Evolutionary conservation across 208 protist species (phyloP).

Genomic region (Blechomonas ayalai): DNA sequence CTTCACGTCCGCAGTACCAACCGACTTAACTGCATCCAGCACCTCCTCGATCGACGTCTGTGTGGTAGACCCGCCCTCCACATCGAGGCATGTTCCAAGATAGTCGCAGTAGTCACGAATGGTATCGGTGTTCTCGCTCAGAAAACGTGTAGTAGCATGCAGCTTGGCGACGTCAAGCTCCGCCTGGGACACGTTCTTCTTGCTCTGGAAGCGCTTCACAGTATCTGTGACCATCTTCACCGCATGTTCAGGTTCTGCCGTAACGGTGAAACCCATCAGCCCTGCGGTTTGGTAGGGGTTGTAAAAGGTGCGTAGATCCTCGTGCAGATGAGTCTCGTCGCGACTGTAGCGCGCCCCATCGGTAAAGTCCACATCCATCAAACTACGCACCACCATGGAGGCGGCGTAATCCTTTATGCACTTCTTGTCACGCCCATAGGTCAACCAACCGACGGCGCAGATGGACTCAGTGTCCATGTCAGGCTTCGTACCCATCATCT

Average conservation of each 20-base stretch:
- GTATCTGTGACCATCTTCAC: slow-evolving; percentile 55
- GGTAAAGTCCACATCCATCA: slow-evolving; percentile 58
- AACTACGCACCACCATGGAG: slow-evolving; percentile 48
- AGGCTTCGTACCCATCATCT: slow-evolving; percentile 82
- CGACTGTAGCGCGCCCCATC: slow-evolving; percentile 40
- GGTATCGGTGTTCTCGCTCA: slow-evolving; percentile 51
- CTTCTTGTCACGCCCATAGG: slow-evolving; percentile 44
- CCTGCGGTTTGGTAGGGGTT: slow-evolving; percentile 69
- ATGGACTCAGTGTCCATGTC: slow-evolving; percentile 81
- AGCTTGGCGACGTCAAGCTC: slow-evolving; percentile 47
- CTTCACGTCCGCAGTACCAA: slow-evolving; percentile 56
- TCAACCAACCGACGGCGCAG: slow-evolving; percentile 76
- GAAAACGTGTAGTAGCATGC: slow-evolving; percentile 44
- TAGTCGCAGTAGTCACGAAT: slow-evolving; percentile 84
- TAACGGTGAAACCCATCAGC: slow-evolving; percentile 72
- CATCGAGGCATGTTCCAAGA: slow-evolving; percentile 66
- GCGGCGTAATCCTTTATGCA: slow-evolving; percentile 65
- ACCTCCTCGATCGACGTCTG: slow-evolving; percentile 44
- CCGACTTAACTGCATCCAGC: slow-evolving; percentile 44
- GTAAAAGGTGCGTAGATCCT: slow-evolving; percentile 73
- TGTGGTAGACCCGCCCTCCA: slow-evolving; percentile 19
- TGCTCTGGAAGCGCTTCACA: slow-evolving; percentile 41
- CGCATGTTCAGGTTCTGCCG: slow-evolving; percentile 32
- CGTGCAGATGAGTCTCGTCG: slow-evolving; percentile 28
- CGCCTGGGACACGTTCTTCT: slow-evolving; percentile 21